phyloP scores from a whole-genome alignment of 345 rosid genomes.

The Linum tenue region DNA sequence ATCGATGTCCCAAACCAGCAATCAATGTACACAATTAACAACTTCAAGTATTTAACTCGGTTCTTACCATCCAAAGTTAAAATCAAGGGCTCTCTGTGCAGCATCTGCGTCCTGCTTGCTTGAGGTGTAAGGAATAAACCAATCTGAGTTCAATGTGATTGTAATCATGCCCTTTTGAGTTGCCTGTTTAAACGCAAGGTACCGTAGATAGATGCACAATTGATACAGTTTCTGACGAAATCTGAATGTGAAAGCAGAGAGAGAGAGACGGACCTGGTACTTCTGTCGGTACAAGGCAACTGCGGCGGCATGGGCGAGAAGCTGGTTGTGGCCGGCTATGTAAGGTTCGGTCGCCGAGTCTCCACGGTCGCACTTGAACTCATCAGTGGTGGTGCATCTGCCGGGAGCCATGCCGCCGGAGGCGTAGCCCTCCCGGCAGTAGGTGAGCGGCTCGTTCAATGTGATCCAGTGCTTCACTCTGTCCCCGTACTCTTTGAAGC shows the following conservation, averaged over 20 bases:
- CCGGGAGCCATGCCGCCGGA: constrained; percentile 36
- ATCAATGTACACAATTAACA: neutral
- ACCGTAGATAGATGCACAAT: neutral
- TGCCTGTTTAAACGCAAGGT: constrained; percentile 12
- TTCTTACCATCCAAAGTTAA: constrained; percentile 9
- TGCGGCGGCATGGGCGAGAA: constrained; percentile 29
- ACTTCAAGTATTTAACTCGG: too few relatives aligned
- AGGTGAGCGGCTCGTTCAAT: constrained; percentile 47
- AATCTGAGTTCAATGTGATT: constrained; percentile 17
- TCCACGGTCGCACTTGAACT: constrained; percentile 37
- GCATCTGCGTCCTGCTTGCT: constrained; percentile 23
- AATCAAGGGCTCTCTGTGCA: constrained; percentile 21
- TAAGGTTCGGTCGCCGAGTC: constrained; percentile 48
- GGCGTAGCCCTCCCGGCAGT: constrained; percentile 21
- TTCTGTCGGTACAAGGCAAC: constrained; percentile 17
- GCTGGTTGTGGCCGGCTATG: constrained; percentile 43
- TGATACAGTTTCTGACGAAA: too few relatives aligned
- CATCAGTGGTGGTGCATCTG: constrained; percentile 37
- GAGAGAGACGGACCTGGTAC: constrained; percentile 19
- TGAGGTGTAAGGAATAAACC: constrained; percentile 18
- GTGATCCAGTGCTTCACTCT: constrained; percentile 56
- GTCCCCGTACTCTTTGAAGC: constrained; percentile 55
- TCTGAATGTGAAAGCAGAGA: too few relatives aligned
- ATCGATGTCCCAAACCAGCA: neutral
- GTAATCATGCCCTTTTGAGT: constrained; percentile 29